Evolutionary conservation across 176 grass and related monocot species (phyloP), one percentile per base, ranked within the genome.

Genomic region (Aegilops longissima): DNA sequence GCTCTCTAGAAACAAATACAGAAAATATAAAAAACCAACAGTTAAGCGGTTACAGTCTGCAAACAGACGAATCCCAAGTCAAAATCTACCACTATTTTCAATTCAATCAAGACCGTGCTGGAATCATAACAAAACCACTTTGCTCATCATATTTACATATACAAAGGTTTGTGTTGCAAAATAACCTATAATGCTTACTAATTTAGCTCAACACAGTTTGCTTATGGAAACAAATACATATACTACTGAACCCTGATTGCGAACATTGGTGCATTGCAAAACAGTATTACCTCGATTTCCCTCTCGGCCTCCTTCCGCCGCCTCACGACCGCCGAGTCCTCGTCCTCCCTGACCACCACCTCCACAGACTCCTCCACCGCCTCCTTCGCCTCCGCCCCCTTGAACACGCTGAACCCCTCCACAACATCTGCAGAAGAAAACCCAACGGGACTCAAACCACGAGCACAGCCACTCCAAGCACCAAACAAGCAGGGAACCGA

Each of bases 341-440:
- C 78, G 18, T 24, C 42, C 69, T 91, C 92, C 11, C 10, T 8
- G 1, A 64, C 36, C 81, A 40, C 80, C 42, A 84, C 65, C 77
- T 84, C 80, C 68, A 54, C 82, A 77, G 82, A 21, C 17, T 5
- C 72, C 0, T 70, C 30, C 68, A 23, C 82, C 3, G 16, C 44
- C 4, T 79, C 47, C 66, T 70, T 85, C 21, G 73, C n/a, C 52
- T 89, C 61, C 14, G 88, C 92, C 12, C 73, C 88, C 92, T 85
- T 96, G 88, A 98, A 94, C 14, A 96, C 96, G 66, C 30, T 94
- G 87, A 98, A 98, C 39, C 90, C 92, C 78, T 96, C 92, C 21
- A 92, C 90, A 65, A 80, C 64, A 69, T 94, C 96, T 92, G 38
- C 72, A 47, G 12, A 85, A 12, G 5, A 39, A 49, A 83, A 65